Percentiles rank a stretch among this genome's conserved stretches.
These are phyloP conservation scores for Mortierella sp. DNA, from an alignment of 371 early-diverging fungal genomes.

Conservation along the genomic window DNA sequence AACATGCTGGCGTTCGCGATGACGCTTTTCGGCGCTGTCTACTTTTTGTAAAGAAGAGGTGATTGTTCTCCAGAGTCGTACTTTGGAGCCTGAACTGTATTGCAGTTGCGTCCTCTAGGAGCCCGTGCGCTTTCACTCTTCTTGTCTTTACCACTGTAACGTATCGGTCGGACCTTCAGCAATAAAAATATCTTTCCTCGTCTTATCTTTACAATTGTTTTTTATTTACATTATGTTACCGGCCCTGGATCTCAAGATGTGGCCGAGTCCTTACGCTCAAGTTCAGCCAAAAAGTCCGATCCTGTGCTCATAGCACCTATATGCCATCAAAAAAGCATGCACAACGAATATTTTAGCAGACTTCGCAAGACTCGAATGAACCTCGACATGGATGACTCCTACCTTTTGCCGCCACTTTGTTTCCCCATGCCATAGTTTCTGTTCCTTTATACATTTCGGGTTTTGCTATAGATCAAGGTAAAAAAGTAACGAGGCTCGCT, in stretches of 20 bases:
- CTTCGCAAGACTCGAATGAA: too few relatives aligned
- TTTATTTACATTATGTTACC: not conserved
- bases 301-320: slow-evolving; percentile 41
- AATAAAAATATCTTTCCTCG: not conserved
- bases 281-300: slow-evolving; percentile 41
- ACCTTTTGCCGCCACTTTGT: slow-evolving; percentile 36
- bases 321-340: not conserved
- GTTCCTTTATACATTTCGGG: slow-evolving; percentile 49
- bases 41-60: slow-evolving; percentile 18
- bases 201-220: not conserved
- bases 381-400: not conserved
- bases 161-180: too few relatives aligned
- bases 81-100: too few relatives aligned
- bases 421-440: slow-evolving; percentile 46
- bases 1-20: slow-evolving; percentile 45
- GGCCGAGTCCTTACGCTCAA: slow-evolving; percentile 29
- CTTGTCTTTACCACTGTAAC: not conserved
- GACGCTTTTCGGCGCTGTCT: slow-evolving; percentile 51
- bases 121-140: too few relatives aligned
- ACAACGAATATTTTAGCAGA: too few relatives aligned
- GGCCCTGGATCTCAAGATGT: slow-evolving; percentile 7
- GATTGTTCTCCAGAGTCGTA: too few relatives aligned
- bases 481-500: not conserved
- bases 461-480: slow-evolving; percentile 18
- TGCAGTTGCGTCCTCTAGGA: too few relatives aligned